These are phyloP conservation scores for Saccharum hybrid DNA, from an alignment of 202 grass and related monocot species.

Conservation along the genomic window DNA sequence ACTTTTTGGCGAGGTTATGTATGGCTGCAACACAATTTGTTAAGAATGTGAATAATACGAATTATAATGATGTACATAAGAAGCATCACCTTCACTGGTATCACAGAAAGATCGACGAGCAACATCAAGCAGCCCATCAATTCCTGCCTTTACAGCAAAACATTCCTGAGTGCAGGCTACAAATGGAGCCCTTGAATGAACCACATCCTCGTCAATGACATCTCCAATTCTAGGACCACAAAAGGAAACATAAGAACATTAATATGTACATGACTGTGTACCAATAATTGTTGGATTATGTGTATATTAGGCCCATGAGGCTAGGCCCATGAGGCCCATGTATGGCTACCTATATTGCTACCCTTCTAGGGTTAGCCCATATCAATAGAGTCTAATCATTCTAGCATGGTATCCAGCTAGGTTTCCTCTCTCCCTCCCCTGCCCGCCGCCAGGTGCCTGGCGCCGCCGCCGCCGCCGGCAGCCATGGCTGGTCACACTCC, in stretches of 20 bases:
- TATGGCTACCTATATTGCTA: too few species aligned
- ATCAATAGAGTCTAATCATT: too few species aligned
- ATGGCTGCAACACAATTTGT: constrained; percentile 63
- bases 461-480: too few species aligned
- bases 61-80: constrained; percentile 30
- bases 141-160: constrained; percentile 91
- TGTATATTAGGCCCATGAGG: too few species aligned
- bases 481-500: too few species aligned
- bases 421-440: too few species aligned
- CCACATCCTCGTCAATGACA: constrained; percentile 84
- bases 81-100: constrained; percentile 84
- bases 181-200: constrained; percentile 98
- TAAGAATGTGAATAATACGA: constrained; percentile 2
- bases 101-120: constrained; percentile 88
- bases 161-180: constrained; percentile 85
- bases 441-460: too few species aligned
- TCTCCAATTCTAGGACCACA: constrained; percentile 69
- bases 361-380: too few species aligned
- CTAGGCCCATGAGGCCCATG: too few species aligned
- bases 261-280: constrained; percentile 19
- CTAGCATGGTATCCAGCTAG: too few species aligned
- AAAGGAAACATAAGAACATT: constrained; percentile 45
- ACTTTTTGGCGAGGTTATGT: constrained; percentile 80
- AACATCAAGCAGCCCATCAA: constrained; percentile 91
- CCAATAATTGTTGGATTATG: too few species aligned